phyloP scores from a whole-genome alignment of 176 grass and related monocot genomes.

The Pontederia paniculata region DNA sequence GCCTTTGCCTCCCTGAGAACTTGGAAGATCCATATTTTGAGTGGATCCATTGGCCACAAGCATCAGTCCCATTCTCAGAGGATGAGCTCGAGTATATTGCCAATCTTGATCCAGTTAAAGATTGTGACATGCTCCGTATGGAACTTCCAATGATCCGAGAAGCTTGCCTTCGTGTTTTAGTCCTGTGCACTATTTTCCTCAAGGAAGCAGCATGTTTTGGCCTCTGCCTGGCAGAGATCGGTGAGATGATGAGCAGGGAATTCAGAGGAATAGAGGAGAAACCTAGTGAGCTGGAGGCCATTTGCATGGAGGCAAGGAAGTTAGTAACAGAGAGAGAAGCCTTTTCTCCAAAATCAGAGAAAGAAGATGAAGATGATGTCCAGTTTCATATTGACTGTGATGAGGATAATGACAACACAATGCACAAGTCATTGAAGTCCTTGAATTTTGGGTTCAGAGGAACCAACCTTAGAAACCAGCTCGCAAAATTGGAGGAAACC shows the following conservation, averaged over 20 bases:
- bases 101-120: conserved; percentile 49
- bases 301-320: conserved; percentile 72
- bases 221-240: conserved; percentile 71
- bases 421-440: conserved; percentile 16
- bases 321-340: conserved; percentile 44
- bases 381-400: conserved; percentile 57
- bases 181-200: conserved; percentile 75
- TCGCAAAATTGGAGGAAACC: conserved; percentile 60
- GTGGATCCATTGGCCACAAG: conserved; percentile 93
- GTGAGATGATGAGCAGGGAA: conserved; percentile 96
- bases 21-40: conserved; percentile 97
- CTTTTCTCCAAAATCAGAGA: conserved; percentile 39
- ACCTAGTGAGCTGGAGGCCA: conserved; percentile 78
- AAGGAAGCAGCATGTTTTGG: conserved; percentile 65
- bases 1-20: conserved; percentile 75
- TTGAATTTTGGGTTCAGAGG: conserved; percentile 41
- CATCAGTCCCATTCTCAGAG: conserved; percentile 72
- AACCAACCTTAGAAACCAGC: conserved; percentile 36
- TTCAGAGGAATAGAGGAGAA: conserved; percentile 78
- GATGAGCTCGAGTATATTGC: conserved; percentile 82
- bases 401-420: conserved; percentile 14
- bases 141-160: conserved; percentile 73
- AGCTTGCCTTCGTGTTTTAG: conserved; percentile 69
- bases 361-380: conserved; percentile 58
- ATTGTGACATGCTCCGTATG: conserved; percentile 57